Conservation (phyloP, 2,329 filamentous ascomycete species). For the Colletotrichum sp. region DNA sequence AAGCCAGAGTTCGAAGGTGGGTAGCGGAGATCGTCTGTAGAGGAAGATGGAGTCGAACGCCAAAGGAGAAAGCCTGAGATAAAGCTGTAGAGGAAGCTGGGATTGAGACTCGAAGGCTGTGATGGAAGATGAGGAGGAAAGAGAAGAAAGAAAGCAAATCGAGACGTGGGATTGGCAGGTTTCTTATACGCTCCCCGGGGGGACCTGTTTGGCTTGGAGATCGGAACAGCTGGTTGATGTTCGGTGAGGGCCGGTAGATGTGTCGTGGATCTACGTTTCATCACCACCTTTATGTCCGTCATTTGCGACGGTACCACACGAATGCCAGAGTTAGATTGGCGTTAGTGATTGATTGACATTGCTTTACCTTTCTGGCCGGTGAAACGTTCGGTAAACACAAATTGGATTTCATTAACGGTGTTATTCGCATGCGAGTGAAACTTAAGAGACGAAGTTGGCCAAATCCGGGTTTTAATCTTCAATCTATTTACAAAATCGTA, state of each 20-base stretch:
- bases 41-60: background rate
- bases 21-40: background rate
- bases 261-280: background rate
- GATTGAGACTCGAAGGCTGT: background rate
- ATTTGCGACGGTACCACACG: background rate
- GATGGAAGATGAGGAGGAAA: background rate
- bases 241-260: background rate
- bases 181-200: background rate
- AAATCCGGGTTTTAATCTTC: background rate
- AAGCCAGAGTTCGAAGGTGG: background rate
- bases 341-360: background rate
- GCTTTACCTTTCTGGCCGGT: background rate
- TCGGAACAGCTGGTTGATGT: background rate
- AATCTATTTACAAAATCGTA: background rate
- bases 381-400: background rate
- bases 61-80: background rate
- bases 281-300: background rate
- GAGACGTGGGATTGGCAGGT: accelerated
- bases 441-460: background rate
- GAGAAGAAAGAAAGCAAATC: background rate
- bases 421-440: background rate
- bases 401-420: background rate
- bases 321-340: background rate
- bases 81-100: background rate
- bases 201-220: background rate